Evolutionary conservation across 2,329 filamentous ascomycete genomes (phyloP).

Genomic region (Fusarium pseudoanthophilum): DNA sequence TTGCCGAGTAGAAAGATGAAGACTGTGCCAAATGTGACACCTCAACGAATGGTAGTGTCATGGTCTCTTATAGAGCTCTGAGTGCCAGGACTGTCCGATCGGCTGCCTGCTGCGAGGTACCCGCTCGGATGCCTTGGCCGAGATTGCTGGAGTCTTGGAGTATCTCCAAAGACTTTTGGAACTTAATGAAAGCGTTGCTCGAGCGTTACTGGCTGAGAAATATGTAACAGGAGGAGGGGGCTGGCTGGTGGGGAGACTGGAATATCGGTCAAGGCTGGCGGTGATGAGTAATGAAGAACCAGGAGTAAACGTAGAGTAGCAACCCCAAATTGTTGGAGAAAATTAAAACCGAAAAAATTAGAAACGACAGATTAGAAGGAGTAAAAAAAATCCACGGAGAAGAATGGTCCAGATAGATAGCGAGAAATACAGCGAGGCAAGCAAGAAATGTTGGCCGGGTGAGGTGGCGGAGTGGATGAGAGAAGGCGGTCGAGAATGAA

Average conservation of each 20-base stretch:
- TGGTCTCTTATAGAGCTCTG: slow-evolving; percentile 37
- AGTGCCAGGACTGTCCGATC: slow-evolving; percentile 30
- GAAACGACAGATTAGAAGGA: slow-evolving; percentile 26
- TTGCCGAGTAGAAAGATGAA: slow-evolving; percentile 83
- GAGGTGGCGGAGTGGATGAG: slow-evolving; percentile 38
- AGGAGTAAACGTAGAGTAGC: slow-evolving; percentile 9
- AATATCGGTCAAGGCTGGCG: slow-evolving; percentile 37
- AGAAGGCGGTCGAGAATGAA: slow-evolving; percentile 40
- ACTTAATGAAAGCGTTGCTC: slow-evolving; percentile 21
- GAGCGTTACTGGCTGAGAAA: slow-evolving; percentile 35
- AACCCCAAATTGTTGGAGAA: slow-evolving; percentile 8
- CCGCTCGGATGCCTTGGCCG: slow-evolving; percentile 39
- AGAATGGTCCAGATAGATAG: slow-evolving; percentile 11
- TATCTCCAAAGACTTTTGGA: slow-evolving; percentile 20
- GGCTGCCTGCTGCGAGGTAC: slow-evolving; percentile 38
- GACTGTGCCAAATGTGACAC: slow-evolving; percentile 83
- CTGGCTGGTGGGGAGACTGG: slow-evolving; percentile 35
- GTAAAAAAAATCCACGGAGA: slow-evolving; percentile 11
- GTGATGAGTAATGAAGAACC: slow-evolving; percentile 34
- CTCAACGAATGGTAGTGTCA: slow-evolving; percentile 63
- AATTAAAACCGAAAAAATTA: neutral
- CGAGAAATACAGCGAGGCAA: slow-evolving; percentile 22
- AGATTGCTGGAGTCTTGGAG: slow-evolving; percentile 25
- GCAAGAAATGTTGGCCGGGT: slow-evolving; percentile 26
- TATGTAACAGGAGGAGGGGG: slow-evolving; percentile 17